Percentiles rank a stretch among this genome's conserved stretches.
Evolutionary conservation across 176 grass and related monocot genomes (phyloP).

Genomic region (Eleusine indica): DNA sequence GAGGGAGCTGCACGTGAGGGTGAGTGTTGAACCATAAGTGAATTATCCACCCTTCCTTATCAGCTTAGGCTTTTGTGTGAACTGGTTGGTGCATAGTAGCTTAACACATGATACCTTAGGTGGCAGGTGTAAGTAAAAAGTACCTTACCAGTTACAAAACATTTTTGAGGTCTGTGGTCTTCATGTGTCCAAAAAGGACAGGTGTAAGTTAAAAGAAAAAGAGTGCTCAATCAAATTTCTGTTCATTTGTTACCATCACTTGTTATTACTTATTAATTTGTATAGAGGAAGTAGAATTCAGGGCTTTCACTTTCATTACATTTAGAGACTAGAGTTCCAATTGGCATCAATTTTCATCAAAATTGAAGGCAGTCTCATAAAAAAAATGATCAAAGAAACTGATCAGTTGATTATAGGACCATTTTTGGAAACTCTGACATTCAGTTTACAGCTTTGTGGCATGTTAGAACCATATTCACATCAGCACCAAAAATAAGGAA

Average conservation of each 20-base stretch:
- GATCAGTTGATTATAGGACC: neutral
- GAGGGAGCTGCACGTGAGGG: no score
- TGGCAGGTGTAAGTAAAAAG: neutral
- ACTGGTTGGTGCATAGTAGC: no score
- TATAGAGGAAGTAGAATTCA: neutral
- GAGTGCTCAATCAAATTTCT: neutral
- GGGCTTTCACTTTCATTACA: neutral
- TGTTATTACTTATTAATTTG: no score
- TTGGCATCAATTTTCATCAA: neutral
- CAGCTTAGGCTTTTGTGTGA: no score
- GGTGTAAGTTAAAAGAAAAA: neutral
- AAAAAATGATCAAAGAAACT: neutral
- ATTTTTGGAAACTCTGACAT: constrained; percentile 10
- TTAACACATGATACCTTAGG: neutral
- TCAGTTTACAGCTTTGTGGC: constrained; percentile 18
- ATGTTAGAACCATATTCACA: constrained; percentile 6
- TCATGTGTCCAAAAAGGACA: neutral
- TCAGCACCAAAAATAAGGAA: neutral
- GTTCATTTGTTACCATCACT: no score
- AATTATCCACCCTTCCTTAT: no score
- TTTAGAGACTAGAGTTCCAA: neutral
- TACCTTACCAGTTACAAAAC: neutral
- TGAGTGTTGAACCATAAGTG: no score
- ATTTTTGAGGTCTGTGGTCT: neutral
- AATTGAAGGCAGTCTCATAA: neutral